Evolutionary conservation across 2,329 filamentous ascomycete species (phyloP).

Genomic region (Penicillium psychrosexuale): DNA sequence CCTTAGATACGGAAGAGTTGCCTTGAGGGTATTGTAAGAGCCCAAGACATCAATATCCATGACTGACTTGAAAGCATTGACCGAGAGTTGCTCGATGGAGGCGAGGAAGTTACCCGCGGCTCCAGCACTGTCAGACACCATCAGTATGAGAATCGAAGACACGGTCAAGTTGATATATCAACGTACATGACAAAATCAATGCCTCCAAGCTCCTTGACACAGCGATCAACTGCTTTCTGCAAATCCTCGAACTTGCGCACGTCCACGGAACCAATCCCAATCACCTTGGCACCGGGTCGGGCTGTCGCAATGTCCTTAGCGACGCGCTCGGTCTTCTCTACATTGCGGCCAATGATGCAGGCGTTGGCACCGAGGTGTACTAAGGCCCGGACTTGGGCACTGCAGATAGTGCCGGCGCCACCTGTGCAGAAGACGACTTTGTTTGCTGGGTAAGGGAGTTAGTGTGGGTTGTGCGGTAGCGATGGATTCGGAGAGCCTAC

Average conservation of each 20-base stretch:
- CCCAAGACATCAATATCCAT: slow-evolving; percentile 95
- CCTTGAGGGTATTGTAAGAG: slow-evolving; percentile 92
- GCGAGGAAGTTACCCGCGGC: slow-evolving; percentile 95
- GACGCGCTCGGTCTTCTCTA: slow-evolving; percentile 77
- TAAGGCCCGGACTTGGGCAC: slow-evolving; percentile 85
- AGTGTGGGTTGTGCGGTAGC: not conserved
- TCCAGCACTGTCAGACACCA: slow-evolving; percentile 62
- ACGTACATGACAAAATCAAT: slow-evolving; percentile 90
- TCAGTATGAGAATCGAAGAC: slow-evolving; percentile 12
- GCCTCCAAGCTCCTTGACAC: slow-evolving; percentile 74
- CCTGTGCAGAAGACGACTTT: slow-evolving; percentile 95
- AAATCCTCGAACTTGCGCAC: slow-evolving; percentile 71
- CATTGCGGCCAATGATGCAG: slow-evolving; percentile 87
- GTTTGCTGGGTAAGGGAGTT: slow-evolving; percentile 55
- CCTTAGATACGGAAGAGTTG: slow-evolving; percentile 76
- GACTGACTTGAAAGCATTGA: slow-evolving; percentile 91
- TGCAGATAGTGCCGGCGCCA: slow-evolving; percentile 90
- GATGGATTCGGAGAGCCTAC: slow-evolving; percentile 47
- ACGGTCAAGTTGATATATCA: not conserved
- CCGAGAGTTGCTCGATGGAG: slow-evolving; percentile 72
- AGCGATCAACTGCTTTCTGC: slow-evolving; percentile 71
- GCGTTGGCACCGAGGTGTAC: slow-evolving; percentile 90
- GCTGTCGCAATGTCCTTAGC: slow-evolving; percentile 80
- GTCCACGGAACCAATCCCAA: slow-evolving; percentile 73
- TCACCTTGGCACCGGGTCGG: slow-evolving; percentile 73